These are phyloP conservation scores for Fusarium siculi DNA, from an alignment of 2,329 filamentous ascomycete genomes.

Conservation along the genomic window DNA sequence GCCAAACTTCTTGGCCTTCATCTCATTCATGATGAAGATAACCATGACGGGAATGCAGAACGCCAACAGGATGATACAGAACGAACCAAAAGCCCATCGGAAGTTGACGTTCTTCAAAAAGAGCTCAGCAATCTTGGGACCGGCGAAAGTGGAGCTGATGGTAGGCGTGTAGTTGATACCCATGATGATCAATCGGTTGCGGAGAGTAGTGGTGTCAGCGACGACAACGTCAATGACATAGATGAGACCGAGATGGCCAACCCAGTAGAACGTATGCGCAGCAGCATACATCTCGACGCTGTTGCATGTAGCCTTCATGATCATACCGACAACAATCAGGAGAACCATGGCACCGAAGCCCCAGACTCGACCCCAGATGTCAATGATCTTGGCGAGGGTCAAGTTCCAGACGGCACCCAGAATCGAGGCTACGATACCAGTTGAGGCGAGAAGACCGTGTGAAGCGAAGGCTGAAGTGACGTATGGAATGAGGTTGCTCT, in stretches of 20 bases:
- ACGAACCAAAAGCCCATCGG: conserved; percentile 67
- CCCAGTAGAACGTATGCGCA: conserved; percentile 71
- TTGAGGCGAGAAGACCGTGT: conserved; percentile 64
- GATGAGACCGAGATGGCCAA: conserved; percentile 59
- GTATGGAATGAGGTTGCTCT: conserved; percentile 55
- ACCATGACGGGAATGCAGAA: conserved; percentile 52
- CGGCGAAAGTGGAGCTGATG: conserved; percentile 59
- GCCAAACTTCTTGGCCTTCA: conserved; percentile 32
- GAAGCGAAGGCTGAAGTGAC: conserved; percentile 60
- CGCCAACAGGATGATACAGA: conserved; percentile 69
- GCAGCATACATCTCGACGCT: conserved; percentile 68
- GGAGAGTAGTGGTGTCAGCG: conserved; percentile 56
- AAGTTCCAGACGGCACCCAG: conserved; percentile 4
- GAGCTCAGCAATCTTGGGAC: conserved; percentile 53
- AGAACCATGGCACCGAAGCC: conserved; percentile 31
- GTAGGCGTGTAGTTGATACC: conserved; percentile 56
- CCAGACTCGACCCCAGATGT: conserved; percentile 19
- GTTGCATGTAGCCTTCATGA: conserved; percentile 70
- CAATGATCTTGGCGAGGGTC: conserved; percentile 15
- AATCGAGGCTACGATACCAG: conserved; percentile 59
- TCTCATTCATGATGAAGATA: conserved; percentile 49
- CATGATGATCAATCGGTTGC: conserved; percentile 56
- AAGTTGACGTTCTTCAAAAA: conserved; percentile 53
- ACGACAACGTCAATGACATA: conserved; percentile 56
- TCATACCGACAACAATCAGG: conserved; percentile 62